A percentile compares a stretch with the other conserved stretches of the same genome.
These are phyloP conservation scores for Chloranthus sessilifolius DNA, from an alignment of 164 flowering plant genomes.

Conservation along the genomic window DNA sequence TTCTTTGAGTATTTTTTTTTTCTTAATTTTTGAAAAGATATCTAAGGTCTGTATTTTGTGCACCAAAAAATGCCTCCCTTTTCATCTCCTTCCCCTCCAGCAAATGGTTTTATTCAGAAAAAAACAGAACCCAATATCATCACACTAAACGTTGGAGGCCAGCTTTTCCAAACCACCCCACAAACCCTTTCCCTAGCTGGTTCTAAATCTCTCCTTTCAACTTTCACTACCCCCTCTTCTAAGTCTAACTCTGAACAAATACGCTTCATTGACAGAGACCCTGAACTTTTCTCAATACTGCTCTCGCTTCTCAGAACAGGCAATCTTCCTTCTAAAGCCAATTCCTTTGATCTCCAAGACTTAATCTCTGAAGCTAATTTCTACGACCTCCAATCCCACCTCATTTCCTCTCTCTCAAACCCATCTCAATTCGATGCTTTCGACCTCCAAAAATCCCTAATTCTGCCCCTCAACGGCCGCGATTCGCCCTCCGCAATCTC, in stretches of 20 bases:
- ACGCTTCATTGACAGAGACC: slow-evolving; percentile 88
- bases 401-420: slow-evolving; percentile 50
- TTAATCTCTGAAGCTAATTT: slow-evolving; percentile 64
- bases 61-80: slow-evolving; percentile 43
- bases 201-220: slow-evolving; percentile 54
- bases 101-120: slow-evolving; percentile 15
- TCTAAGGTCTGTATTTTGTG: no score
- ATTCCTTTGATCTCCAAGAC: slow-evolving; percentile 58
- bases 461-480: slow-evolving; percentile 64
- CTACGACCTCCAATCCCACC: slow-evolving; percentile 54
- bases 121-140: slow-evolving; percentile 42
- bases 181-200: slow-evolving; percentile 77
- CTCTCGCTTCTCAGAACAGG: slow-evolving; percentile 80
- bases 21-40: no score
- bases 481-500: slow-evolving; percentile 77
- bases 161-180: slow-evolving; percentile 80
- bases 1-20: no score
- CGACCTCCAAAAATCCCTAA: slow-evolving; percentile 51
- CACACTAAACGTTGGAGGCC: slow-evolving; percentile 88
- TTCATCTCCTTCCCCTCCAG: slow-evolving; percentile 10
- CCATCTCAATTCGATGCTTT: slow-evolving; percentile 80
- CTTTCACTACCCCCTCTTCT: slow-evolving; percentile 15
- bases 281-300: slow-evolving; percentile 74
- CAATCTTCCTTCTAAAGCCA: slow-evolving; percentile 71
- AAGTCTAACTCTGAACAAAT: neutral